Conservation (phyloP, 108 stramenopile species). For the Conticribra weissflogii region DNA sequence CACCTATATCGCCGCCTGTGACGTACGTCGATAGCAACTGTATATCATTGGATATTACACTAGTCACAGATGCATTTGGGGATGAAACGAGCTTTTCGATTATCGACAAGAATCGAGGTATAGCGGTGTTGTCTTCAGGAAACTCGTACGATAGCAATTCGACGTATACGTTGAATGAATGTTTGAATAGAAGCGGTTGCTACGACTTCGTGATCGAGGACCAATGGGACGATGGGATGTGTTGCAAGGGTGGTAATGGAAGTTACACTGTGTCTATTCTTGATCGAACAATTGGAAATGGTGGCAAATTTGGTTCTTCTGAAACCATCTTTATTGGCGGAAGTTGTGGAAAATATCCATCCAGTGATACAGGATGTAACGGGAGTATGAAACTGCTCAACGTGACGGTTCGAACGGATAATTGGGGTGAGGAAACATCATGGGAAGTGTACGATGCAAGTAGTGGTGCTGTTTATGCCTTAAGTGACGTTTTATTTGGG, state of each 20-base stretch:
- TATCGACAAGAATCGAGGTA: background rate
- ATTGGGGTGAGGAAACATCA: no score
- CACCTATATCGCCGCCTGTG: background rate
- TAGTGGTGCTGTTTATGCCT: no score
- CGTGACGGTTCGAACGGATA: constrained; percentile 7
- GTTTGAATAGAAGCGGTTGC: constrained; percentile 6
- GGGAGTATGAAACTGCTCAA: background rate
- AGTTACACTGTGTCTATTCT: constrained; percentile 3
- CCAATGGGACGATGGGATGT: constrained; percentile 11
- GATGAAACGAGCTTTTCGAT: constrained; percentile 10
- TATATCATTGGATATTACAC: constrained; percentile 1
- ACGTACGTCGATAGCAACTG: no score
- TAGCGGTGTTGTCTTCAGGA: background rate
- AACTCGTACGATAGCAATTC: constrained; percentile 4
- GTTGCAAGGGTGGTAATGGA: constrained; percentile 3
- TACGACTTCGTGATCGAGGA: constrained; percentile 10
- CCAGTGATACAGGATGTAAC: background rate
- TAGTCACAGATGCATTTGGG: constrained; percentile 19
- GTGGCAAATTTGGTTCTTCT: constrained; percentile 6
- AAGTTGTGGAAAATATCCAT: background rate
- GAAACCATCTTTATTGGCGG: constrained; percentile 8
- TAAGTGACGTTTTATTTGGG: no score
- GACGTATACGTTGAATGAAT: background rate
- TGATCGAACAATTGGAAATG: constrained; percentile 2
- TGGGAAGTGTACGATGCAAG: no score